These are phyloP conservation scores for Harringtonia aguacate DNA, from an alignment of 2,329 filamentous ascomycete genomes.

Conservation along the genomic window DNA sequence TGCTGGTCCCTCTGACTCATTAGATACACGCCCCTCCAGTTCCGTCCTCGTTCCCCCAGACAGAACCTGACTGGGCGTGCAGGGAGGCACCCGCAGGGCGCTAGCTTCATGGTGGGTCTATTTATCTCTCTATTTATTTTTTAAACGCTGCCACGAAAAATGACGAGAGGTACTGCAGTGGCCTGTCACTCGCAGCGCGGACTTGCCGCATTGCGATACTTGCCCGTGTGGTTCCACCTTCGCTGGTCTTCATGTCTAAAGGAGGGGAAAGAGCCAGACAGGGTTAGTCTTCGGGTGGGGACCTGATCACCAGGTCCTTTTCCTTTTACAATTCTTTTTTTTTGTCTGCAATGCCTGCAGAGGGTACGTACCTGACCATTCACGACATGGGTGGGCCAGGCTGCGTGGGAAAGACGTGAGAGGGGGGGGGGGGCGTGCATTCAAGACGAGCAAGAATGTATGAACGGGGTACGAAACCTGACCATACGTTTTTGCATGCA, in stretches of 20 bases:
- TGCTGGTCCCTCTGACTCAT: neutral
- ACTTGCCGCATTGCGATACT: constrained; percentile 2
- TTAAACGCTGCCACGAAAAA: neutral
- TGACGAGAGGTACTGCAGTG: neutral
- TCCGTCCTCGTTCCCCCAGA: neutral
- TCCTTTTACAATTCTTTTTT: constrained; percentile 1
- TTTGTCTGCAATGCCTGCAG: neutral
- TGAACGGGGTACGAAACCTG: constrained; percentile 6
- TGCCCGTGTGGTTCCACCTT: neutral
- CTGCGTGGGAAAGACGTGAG: neutral
- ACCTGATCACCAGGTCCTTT: constrained; percentile 9
- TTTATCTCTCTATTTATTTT: neutral
- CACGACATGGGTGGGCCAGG: constrained; percentile 7
- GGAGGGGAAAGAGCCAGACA: neutral
- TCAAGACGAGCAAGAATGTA: neutral
- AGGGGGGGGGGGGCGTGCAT: neutral
- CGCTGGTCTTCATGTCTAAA: neutral
- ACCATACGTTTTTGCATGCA: constrained; percentile 8
- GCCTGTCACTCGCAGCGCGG: constrained; percentile 1
- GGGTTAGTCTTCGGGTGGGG: neutral
- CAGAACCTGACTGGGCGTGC: neutral
- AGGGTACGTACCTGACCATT: neutral
- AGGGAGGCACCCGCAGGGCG: constrained; percentile 2
- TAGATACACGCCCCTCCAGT: neutral
- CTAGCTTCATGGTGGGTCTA: neutral